phyloP scores from a whole-genome alignment of 306 rosid genomes.

The Castanea sativa region DNA sequence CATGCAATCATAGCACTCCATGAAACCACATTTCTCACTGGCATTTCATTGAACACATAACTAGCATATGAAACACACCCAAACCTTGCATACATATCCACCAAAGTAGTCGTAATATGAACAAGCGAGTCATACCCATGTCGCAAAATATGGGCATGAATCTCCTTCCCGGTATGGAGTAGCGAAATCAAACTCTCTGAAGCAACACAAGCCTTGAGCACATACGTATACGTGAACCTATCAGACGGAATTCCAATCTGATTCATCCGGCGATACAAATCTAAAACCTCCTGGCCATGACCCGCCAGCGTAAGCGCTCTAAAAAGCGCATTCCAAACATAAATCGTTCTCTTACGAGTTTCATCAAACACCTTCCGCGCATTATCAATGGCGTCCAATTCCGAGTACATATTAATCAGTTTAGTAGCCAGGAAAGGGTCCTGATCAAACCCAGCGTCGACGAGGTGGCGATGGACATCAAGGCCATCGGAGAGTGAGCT shows the following conservation, averaged over 20 bases:
- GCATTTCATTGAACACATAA: constrained; percentile 68
- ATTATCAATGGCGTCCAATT: constrained; percentile 57
- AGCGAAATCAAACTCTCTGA: constrained; percentile 49
- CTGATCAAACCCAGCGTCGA: constrained; percentile 51
- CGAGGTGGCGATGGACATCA: constrained; percentile 55
- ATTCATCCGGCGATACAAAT: constrained; percentile 70
- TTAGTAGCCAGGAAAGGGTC: constrained; percentile 89
- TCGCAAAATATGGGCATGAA: constrained; percentile 81
- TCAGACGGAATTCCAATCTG: constrained; percentile 48
- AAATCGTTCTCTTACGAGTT: constrained; percentile 67
- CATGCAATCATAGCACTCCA: constrained; percentile 98
- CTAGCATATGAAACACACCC: constrained; percentile 65
- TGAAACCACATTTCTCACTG: constrained; percentile 67
- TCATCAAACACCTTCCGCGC: constrained; percentile 74
- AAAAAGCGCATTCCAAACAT: constrained; percentile 86
- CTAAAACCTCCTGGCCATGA: constrained; percentile 58
- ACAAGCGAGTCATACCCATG: constrained; percentile 68
- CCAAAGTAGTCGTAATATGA: constrained; percentile 79
- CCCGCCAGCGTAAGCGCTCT: constrained; percentile 74
- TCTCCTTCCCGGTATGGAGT: constrained; percentile 75
- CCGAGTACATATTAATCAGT: constrained; percentile 79
- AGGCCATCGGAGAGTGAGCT: constrained; percentile 63
- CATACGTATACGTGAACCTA: constrained; percentile 78
- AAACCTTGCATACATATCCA: constrained; percentile 81
- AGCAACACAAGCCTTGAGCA: constrained; percentile 83